Base-by-base conservation (phyloP, 2,329 filamentous ascomycete species). In the Curvularia sp. region DNA sequence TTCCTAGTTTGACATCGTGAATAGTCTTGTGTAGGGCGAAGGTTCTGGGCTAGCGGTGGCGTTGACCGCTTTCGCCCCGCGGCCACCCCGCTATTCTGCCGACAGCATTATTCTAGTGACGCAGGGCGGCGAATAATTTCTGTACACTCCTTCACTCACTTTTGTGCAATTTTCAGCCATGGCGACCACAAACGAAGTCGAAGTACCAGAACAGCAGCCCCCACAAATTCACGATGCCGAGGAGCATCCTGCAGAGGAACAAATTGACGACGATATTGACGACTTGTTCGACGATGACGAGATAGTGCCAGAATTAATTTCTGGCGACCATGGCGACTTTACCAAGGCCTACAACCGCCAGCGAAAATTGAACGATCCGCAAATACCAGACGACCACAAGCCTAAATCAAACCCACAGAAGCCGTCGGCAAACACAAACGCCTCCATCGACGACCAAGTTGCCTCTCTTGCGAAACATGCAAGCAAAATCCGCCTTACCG, bases 291-390 rank as follows among this genome's bases (percentile, higher is more conserved):
- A 84, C 60, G 74, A 72, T 2, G 80, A 83, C 41, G 83, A 87
- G 15, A 81, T 84, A 45, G 80, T 81, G 49, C 81, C 82, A 23
- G 86, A 86, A 69, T 78, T 84, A 18, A 81, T 87, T 48, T 82
- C 86, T 0, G 83, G 80, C 1, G 86, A 87, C 60, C 80, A 84
- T 0, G 70, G 84, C 38, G 91, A 96, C 76, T 85, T 92, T 55
- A 93, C 92, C 36, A 95, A 96, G 79, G 88, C 89, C 7, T 95
- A 95, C 82, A 97, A 97, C 76, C 89, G 93, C 60, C 92, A 96
- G 75, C 85, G 87, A 59, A 88, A 88, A 71, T 78, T 90, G 55
- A 86, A 87, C 71, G 84, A 87, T 67, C 69, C 75, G 18, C 78
- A 75, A 32, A 78, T 81, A 52, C 80, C 79, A 39, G 75, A 76